These are phyloP conservation scores for Podospora pseudoanserina DNA, from an alignment of 495 filamentous ascomycete species.

Conservation along the genomic window DNA sequence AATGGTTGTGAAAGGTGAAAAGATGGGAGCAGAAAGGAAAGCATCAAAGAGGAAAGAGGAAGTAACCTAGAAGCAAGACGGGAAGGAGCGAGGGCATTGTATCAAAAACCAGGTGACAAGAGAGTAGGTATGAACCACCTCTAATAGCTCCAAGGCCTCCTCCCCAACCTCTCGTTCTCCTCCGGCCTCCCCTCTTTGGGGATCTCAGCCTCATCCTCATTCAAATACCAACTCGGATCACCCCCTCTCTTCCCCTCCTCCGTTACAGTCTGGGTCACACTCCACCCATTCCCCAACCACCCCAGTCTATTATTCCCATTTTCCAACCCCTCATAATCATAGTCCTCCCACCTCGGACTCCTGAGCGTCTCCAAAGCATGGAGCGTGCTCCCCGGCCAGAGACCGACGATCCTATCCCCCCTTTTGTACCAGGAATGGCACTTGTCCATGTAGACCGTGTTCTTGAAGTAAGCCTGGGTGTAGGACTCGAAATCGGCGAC, in stretches of 20 bases:
- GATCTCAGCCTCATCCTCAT: slow-evolving; percentile 42
- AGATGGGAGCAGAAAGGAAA: too few species aligned
- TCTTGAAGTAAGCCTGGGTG: slow-evolving; percentile 59
- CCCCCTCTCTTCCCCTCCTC: slow-evolving; percentile 19
- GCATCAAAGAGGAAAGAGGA: too few species aligned
- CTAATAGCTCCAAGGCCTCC: slow-evolving; percentile 48
- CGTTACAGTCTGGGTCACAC: slow-evolving; percentile 34
- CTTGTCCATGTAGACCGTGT: slow-evolving; percentile 60
- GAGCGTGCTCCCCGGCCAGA: slow-evolving; percentile 45
- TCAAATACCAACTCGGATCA: slow-evolving; percentile 50
- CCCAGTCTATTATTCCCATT: slow-evolving; percentile 31
- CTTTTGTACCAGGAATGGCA: slow-evolving; percentile 71
- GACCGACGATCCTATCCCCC: slow-evolving; percentile 34
- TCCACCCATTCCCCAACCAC: slow-evolving; percentile 54
- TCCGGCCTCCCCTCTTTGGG: slow-evolving; percentile 42
- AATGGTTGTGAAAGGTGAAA: too few species aligned
- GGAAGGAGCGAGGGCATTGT: background rate
- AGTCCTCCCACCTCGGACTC: slow-evolving; percentile 46
- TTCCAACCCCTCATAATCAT: slow-evolving; percentile 34
- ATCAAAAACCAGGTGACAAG: too few species aligned
- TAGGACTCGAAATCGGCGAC: slow-evolving; percentile 60
- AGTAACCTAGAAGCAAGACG: too few species aligned
- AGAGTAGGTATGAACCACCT: too few species aligned
- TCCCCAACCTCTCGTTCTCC: slow-evolving; percentile 38
- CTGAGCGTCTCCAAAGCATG: slow-evolving; percentile 44